Base-by-base conservation (phyloP, 108 stramenopile genomes). In the Licmophora abbreviata region DNA sequence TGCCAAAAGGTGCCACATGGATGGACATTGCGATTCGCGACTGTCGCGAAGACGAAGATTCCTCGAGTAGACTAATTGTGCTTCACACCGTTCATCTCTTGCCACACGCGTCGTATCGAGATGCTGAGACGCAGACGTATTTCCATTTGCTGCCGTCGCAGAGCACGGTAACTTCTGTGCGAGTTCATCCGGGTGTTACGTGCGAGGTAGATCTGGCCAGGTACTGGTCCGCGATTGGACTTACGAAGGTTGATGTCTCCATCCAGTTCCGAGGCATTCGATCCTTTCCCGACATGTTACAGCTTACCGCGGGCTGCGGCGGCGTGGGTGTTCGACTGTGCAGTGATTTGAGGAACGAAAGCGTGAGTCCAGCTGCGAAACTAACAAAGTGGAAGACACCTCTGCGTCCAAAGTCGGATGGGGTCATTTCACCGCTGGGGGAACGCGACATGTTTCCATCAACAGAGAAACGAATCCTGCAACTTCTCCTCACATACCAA, bases 41-140 rank as follows among this genome's bases (percentile, higher is more conserved):
- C 58, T 23, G 28, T 10, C 62, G 76, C 21, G 45, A 46, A 14
- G 61, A 58, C 17, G 23, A 40, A 15, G 68, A 69, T 27, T 22
- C 49, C 0, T 48, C 74, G 0, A 28, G 56, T 8, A 52, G 63
- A 25, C 46, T 69, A 4, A 34, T 83, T 34, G 79, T 73, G 11
- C 46, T 88, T 32, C 86, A 88, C 50, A 49, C 63, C n/a, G 31
- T 88, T 36, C 86, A 88, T 66, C 59, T 83, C 11, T 38, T 81
- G 2, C 82, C 81, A 17, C 80, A 84, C 37, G 47, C 56, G 0
- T 68, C 86, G 5, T 80, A 68, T 51, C 50, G 78, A 4, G 70
- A 75, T 11, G 18, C 28, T 29, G 73, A 74, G 30, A 24, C 34
- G 27, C 61, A 74, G 20, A 63, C 54, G 18, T 76, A 78, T 45